Conservation (phyloP, 805 yeast genomes). For the Kluyveromyces starmeri region DNA sequence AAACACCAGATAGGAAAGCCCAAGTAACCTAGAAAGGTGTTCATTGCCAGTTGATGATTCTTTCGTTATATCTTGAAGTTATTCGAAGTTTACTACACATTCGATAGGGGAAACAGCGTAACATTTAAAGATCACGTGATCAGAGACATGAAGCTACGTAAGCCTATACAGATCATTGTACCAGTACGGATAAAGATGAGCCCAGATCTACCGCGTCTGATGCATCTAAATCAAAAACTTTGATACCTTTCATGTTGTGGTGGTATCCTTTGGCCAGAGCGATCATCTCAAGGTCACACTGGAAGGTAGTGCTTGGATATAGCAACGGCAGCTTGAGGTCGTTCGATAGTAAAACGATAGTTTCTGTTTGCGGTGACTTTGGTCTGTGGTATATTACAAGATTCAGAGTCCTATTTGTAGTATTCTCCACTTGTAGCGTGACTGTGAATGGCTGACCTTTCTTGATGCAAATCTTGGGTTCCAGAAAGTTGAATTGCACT, state of each 20-base stretch:
- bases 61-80: too few species aligned
- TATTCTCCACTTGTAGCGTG: constrained; percentile 22
- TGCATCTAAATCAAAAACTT: constrained; percentile 24
- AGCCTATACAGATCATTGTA: constrained; percentile 18
- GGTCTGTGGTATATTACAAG: constrained; percentile 24
- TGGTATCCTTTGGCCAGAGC: constrained; percentile 26
- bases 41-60: too few species aligned
- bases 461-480: constrained; percentile 12
- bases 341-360: constrained; percentile 26
- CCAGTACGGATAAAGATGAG: constrained; percentile 17
- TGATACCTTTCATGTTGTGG: constrained; percentile 24
- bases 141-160: too few species aligned
- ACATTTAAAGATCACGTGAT: too few species aligned
- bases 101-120: too few species aligned
- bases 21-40: too few species aligned
- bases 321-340: constrained; percentile 27
- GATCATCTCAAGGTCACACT: constrained; percentile 22
- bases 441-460: constrained; percentile 22
- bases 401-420: constrained; percentile 18
- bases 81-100: too few species aligned
- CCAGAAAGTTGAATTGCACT: constrained; percentile 19
- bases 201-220: constrained; percentile 27
- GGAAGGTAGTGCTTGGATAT: constrained; percentile 21
- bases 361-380: constrained; percentile 17
- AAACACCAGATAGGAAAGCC: too few species aligned